Base-by-base conservation (phyloP, 176 grass and related monocot species). In the Triticum timopheevii region DNA sequence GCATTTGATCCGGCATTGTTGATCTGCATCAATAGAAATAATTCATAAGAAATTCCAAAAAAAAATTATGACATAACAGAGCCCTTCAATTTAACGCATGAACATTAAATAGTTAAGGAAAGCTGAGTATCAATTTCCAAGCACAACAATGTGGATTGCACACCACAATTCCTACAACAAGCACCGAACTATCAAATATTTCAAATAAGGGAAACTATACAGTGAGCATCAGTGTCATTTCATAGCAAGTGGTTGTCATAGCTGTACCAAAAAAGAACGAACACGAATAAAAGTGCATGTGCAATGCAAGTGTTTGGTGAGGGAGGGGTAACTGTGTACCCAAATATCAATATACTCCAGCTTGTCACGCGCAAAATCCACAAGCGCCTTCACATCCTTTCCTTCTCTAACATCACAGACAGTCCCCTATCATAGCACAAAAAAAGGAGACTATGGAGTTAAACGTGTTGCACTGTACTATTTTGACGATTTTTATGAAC, bases 1-100 rank as follows among this genome's bases (percentile, higher is more conserved):
- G 96, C 96, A 96, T 98, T 98, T 84, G 96, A 98, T 90, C 96
- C 93, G 56, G 96, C 96, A 91, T 98, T 98, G 78, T 98, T 98
- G 80, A 98, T 96, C 93, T 98, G 93, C 64, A 77, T 30, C 47
- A 69, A 80, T 40, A 40, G 19, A 33, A 89, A 47, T 45, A 78
- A 27, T 76, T 85, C 16, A 82, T 19, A 42, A 66, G 47, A 84
- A 80, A 74, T 5, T 33, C 61, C 2, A n/a, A 69, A 5, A 9
- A 38, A 47, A 35, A 59, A 1, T 27, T 15, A 45, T 3, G n/a
- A 39, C 40, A 73, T 13, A 72, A 61, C 39, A 3, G 15, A 65
- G 17, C 22, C 22, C 30, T 71, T 59, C 6, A 78, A 6, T 63
- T 12, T 12, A 62, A 69, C 13, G 61, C 59, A 77, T 81, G 27